Base-by-base conservation (phyloP, 2,329 filamentous ascomycete species). In the Calonectria leucothoes region DNA sequence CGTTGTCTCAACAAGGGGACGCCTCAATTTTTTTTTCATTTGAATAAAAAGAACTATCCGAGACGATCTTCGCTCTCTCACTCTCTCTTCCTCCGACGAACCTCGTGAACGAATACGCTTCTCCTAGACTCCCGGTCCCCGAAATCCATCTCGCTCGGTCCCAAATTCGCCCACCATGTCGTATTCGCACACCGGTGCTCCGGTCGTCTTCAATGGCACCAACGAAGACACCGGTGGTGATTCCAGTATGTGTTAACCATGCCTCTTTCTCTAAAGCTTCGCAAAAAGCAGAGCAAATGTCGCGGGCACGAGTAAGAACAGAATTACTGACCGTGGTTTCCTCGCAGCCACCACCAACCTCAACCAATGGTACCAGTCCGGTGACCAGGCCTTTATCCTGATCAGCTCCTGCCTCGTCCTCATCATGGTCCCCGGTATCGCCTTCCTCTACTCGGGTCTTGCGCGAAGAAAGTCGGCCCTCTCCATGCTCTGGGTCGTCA, bases 391-490 rank as follows among this genome's bases (percentile, higher is more conserved):
- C 83, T 98, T 94, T 88, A 98, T 98, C 85, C 90, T 98, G 84
- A 86, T 98, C 81, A 90, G 94, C 74, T 91, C 96, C 74, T 96
- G 94, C 83, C 98, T 98, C 93, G 96, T 98, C 77, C 87, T 98
- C 87, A 87, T 98, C 86, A 99, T 98, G 97, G 90, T 98, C 35
- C 97, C 97, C 35, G 97, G 97, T 81, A 96, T 99, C 80, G 96
- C 95, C 70, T 98, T 99, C 86, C 92, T 99, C 77, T 99, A 99
- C 88, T 98, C 96, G 15, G 97, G 97, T 78, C 93, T 98, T 78
- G 96, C 97, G n/a, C 94, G 97, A 78, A 92, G 97, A 89, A 99
- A 99, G 89, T 98, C 97, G 6, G 97, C 97, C 35, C 91, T 99
- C 52, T 98, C 95, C 76, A 94, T 98, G 89, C 97, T 99, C 82